Base-by-base conservation (phyloP, 805 yeast species). In the Barnettozyma sp. region DNA sequence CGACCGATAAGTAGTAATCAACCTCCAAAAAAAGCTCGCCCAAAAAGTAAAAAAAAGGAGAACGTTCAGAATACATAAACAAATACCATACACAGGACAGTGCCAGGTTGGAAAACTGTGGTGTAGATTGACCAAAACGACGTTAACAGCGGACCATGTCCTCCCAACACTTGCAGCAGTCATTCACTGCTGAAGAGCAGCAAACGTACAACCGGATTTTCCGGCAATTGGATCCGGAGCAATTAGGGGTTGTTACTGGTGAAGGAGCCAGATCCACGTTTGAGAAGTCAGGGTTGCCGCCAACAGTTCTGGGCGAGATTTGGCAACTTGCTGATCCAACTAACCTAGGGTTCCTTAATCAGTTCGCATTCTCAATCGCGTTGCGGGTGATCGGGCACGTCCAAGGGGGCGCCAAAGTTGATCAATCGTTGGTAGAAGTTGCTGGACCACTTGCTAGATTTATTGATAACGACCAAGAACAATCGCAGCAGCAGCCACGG, bases 301-400 rank as follows among this genome's bases (percentile, higher is more conserved):
- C 94, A 4, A 66, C 78, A 13, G 63, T 73, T 21, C 66, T 92
- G 23, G 95, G 96, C 8, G 92, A 87, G 59, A 79, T 92, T 44
- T 92, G 98, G 98, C 88, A 83, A 57, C 56, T 82, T 23, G 87
- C 95, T n/a, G 99, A 92, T 60, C 71, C 74, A n/a, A 78, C 76
- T 40, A 86, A 86, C 62, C 70, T 77, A 44, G 99, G 99, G 0
- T 82, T 79, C 52, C 66, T 92, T 44, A 81, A 80, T 48, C 84
- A 79, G 53, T 68, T 71, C 38, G 90, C 88, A 18, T 92, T 92
- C 59, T 74, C 82, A 43, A 71, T 77, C 35, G 95, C 97, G 15
- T 71, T 92, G 76, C 74, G 99, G 56, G 65, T 86, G 46, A 83
- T 92, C 50, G 95, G 94, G 19, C 83, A 85, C 54, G 78, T 84